Percentiles rank a stretch among this genome's conserved stretches.
Conservation (phyloP, 176 grass and related monocot species). For the Bolboschoenus planiculmis region DNA sequence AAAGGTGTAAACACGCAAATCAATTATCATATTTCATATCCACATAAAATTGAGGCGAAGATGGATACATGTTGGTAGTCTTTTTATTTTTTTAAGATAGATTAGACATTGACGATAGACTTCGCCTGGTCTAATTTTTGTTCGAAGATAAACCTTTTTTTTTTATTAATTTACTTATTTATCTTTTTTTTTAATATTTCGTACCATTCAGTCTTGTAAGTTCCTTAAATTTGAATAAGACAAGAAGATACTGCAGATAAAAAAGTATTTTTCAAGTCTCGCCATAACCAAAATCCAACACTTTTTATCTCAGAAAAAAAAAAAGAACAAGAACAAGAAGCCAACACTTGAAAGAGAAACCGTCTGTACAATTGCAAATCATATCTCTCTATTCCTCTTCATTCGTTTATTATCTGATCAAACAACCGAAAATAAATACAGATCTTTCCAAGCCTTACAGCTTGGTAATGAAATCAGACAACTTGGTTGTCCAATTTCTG, state of each 20-base stretch:
- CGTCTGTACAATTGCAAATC: conserved; percentile 25
- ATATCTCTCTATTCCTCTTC: conserved; percentile 2
- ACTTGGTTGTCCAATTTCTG: conserved; percentile 54
- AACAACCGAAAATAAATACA: conserved; percentile 20
- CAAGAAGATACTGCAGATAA: not conserved
- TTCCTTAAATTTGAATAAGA: not conserved
- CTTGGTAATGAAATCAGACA: conserved; percentile 38
- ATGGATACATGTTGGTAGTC: not conserved
- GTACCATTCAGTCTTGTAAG: no score
- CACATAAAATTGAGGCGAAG: not conserved
- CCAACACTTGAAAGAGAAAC: not conserved
- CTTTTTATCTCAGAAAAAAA: no score
- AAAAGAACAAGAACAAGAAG: conserved; percentile 9
- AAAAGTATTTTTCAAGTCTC: not conserved
- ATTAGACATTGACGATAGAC: no score
- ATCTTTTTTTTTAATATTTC: no score
- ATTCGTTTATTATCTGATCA: conserved; percentile 27
- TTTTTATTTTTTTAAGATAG: no score
- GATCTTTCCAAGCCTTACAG: conserved; percentile 47
- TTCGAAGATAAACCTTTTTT: not conserved
- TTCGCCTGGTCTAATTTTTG: not conserved
- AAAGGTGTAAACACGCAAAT: no score
- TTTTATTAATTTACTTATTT: no score
- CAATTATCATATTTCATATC: not conserved
- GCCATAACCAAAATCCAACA: conserved; percentile 10